Evolutionary conservation across 2,329 filamentous ascomycete species (phyloP).

Genomic region (Phialophora expanda): DNA sequence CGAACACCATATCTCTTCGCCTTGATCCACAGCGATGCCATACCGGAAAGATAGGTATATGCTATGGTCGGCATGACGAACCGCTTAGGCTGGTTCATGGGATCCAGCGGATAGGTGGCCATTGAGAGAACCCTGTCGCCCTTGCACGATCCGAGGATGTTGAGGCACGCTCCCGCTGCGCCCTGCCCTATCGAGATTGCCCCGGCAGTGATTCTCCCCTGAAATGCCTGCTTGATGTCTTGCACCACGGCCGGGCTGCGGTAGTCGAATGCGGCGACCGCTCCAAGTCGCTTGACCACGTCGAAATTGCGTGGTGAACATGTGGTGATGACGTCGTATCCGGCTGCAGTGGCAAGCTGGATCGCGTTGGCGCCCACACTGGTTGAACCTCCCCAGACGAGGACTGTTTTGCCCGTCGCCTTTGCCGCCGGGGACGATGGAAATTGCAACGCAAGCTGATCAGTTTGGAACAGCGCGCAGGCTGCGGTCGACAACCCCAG

Average conservation of each 20-base stretch:
- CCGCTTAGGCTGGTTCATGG: conserved; percentile 10
- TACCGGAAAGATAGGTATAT: conserved; percentile 17
- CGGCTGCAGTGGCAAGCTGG: conserved; percentile 49
- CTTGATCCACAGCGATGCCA: conserved; percentile 26
- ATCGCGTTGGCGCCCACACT: conserved; percentile 51
- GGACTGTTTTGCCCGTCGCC: conserved; percentile 19
- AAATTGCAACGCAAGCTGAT: conserved; percentile 38
- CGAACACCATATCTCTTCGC: conserved; percentile 30
- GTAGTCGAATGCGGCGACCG: conserved; percentile 53
- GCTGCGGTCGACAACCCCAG: conserved; percentile 45
- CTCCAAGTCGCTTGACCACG: conserved; percentile 43
- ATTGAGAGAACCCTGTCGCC: conserved; percentile 37
- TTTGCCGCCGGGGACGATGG: conserved; percentile 28
- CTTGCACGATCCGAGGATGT: conserved; percentile 34
- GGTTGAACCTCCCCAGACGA: conserved; percentile 53
- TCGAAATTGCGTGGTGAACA: conserved; percentile 42
- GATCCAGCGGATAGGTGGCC: conserved; percentile 22
- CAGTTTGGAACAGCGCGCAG: conserved; percentile 42
- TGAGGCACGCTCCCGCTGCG: conserved; percentile 34
- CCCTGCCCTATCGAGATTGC: conserved; percentile 33
- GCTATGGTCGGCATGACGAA: conserved; percentile 23
- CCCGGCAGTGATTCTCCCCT: conserved; percentile 35
- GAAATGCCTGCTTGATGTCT: conserved; percentile 42
- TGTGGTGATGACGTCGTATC: conserved; percentile 47
- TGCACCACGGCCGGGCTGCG: conserved; percentile 42